Conservation (phyloP, 2,329 filamentous ascomycete genomes). For the Penicillium sumatraense region DNA sequence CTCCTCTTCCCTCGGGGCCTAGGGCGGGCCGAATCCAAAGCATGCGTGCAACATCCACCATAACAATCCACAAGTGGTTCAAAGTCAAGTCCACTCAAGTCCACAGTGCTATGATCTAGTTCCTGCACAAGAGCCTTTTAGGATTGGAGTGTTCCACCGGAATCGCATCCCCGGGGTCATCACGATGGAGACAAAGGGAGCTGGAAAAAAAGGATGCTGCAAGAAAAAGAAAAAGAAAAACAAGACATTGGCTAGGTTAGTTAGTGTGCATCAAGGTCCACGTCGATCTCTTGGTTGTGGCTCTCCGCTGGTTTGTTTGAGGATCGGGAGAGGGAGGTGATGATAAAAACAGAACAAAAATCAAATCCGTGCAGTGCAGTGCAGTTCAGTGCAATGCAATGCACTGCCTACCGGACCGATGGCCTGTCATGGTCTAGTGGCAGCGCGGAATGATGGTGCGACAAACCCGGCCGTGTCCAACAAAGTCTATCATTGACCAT, state of each 20-base stretch:
- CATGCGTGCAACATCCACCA: slow-evolving; percentile 1
- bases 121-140: slow-evolving; percentile 1
- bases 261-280: slow-evolving; percentile 3
- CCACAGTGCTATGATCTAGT: not conserved
- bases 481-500: slow-evolving; percentile 15
- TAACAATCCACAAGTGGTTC: not conserved
- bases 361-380: no score
- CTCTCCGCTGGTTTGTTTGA: not conserved
- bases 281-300: not conserved
- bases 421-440: slow-evolving; percentile 18
- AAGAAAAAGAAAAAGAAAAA: not conserved
- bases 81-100: not conserved
- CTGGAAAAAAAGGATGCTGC: not conserved
- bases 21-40: slow-evolving; percentile 23
- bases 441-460: not conserved
- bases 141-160: not conserved
- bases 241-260: not conserved
- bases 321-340: not conserved
- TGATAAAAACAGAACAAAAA: not conserved
- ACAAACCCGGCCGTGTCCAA: slow-evolving; percentile 2
- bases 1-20: not conserved
- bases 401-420: slow-evolving; percentile 13
- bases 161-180: not conserved
- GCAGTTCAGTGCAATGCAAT: no score
- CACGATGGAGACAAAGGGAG: not conserved